Base-by-base conservation (phyloP, 768 basidiomycete genomes). In the Leccinum rimulosum region DNA sequence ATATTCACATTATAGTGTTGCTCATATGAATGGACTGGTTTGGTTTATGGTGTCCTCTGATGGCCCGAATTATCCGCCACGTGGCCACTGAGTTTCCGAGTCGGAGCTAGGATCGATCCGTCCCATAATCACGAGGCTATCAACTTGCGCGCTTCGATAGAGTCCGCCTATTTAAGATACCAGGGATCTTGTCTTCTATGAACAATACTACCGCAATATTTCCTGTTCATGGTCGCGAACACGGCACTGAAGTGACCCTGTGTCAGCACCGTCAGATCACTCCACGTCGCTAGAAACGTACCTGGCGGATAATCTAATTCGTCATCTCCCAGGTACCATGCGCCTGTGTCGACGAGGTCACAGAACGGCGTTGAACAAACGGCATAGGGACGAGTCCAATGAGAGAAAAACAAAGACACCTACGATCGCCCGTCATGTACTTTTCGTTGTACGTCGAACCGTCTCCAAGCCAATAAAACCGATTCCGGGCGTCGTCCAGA, bases 401-500 rank as follows among this genome's bases (percentile, higher is more conserved):
- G 56, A 81, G 79, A 3, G 80, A 64, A 5, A 56, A 70, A 38
- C 15, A 0, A 36, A 36, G 36, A 55, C 51, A 69, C 76, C 64
- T 54, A 74, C 72, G 70, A 54, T 80, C 75, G 22, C 74, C 74
- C 14, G 61, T 69, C 57, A 69, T 68, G 3, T 69, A 68, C 63
- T 80, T 78, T 64, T 86, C 85, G 64, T 84, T 79, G 58, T 83
- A 86, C 49, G 19, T 77, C 75, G 61, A 65, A 35, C 86, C 85
- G 56, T 85, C 80, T 2, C 87, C 86, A 7, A 86, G 75, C 82
- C 83, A 88, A 58, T 80, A 74, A 62, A 86, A 76, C 10, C 81
- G 69, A 62, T 86, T 85, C 54, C 70, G 72, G 43, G 71, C 67
- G 2, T 58, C 73, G 57, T 81, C 80, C 4, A 80, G 64, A 5